A percentile compares a stretch with the other conserved stretches of the same genome.
phyloP scores from a whole-genome alignment of 163 green algal genomes.

The Trebouxiophyceae sp. region DNA sequence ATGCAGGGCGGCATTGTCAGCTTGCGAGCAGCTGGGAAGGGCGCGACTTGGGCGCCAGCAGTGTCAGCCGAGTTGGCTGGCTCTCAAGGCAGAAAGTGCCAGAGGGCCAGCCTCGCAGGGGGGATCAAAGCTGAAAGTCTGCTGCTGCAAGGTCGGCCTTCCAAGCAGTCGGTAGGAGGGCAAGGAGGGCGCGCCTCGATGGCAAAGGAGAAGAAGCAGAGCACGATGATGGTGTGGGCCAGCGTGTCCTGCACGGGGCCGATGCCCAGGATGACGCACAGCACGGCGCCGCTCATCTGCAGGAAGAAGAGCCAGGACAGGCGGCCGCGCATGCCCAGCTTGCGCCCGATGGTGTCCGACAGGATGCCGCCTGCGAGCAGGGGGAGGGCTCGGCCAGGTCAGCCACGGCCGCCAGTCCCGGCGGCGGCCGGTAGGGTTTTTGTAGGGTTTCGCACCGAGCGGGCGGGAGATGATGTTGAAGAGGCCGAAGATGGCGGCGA shows the following conservation, averaged over 20 bases:
- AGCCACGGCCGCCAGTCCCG: no score
- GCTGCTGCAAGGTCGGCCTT: no score
- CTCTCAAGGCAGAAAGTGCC: no score
- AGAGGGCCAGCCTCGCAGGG: no score
- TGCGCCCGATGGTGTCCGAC: constrained; percentile 53
- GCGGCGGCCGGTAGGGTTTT: no score
- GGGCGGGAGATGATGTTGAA: constrained; percentile 76
- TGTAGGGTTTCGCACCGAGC: background rate
- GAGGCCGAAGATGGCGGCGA: constrained; percentile 52
- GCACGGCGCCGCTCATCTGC: background rate
- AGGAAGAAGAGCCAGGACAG: constrained; percentile 63
- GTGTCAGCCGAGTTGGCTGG: no score
- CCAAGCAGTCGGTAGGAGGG: no score
- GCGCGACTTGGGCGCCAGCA: no score
- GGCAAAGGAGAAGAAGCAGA: constrained; percentile 9
- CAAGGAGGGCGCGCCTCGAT: constrained; percentile 13
- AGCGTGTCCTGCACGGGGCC: background rate
- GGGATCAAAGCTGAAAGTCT: no score
- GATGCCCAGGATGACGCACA: constrained; percentile 1
- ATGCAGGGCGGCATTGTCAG: no score
- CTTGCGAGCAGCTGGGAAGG: no score
- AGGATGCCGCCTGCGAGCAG: constrained; percentile 63
- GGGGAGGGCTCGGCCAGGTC: no score
- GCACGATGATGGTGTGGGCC: constrained; percentile 21
- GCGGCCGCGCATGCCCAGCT: constrained; percentile 80